Evolutionary conservation across 129 eudicot genomes (phyloP), one percentile per base, ranked within the genome.

Genomic region (Helianthus tuberosus): DNA sequence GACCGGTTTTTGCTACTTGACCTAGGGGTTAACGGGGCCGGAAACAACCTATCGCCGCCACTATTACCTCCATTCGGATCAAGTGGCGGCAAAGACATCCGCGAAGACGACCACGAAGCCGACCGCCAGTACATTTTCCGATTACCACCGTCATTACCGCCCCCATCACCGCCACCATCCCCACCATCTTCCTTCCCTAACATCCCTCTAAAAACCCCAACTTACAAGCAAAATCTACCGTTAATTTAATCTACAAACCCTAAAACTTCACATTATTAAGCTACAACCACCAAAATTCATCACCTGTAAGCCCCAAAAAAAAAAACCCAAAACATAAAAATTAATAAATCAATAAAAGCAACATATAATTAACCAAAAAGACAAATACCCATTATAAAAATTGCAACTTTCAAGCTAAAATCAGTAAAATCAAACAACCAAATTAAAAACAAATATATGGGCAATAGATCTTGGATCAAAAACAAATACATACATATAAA

Each of bases 41-140:
- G 76, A 51, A 80, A 58, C 75, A 71, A 1, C 69, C 44, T 60
- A 29, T 11, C 13, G 3, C 14, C 13, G 1, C 65, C 17, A 29
- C 44, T 20, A 32, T 60, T 78, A 69, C 52, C 74, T 49, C 86
- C 92, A 80, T 65, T 78, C 1, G 75, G 77, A 78, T 84, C 89
- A 41, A 80, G 85, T 8, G 87, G 86, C 3, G 89, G 89, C 84
- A 84, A 58, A 14, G 82, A 68, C 47, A 82, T 78, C 29, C 90
- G 75, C 3, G 96, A 87, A 25, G 96, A 74, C 11, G 96, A 87
- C 96, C 96, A 90, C 1, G 96, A 90, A n/a, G 93, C 88, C 0
- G 93, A 90, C 74, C 96, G 81, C 96, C 90, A 90, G 66, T 74
- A 90, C 60, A 68, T 85, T 77, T 78, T 87, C 66, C 90, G 79